Base-by-base conservation (phyloP, 2,329 filamentous ascomycete species). In the Claviceps capensis region DNA sequence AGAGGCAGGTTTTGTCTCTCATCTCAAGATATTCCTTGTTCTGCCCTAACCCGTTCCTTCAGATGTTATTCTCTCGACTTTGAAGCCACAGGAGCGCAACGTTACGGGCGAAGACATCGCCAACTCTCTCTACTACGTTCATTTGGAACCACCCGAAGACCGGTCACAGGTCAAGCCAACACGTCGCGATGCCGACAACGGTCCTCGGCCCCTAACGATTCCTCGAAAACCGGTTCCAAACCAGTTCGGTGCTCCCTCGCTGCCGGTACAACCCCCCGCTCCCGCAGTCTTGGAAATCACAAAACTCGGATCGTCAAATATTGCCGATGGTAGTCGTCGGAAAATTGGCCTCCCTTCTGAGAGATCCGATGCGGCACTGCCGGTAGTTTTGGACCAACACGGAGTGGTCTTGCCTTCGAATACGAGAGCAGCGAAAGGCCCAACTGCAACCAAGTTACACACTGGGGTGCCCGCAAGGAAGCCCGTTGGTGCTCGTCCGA, bases 21-120 rank as follows among this genome's bases (percentile, higher is more conserved):
- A 16, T 14, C 14, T 5, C 7, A 37, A 65, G 34, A 43, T 44
- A 54, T 22, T 48, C 48, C 26, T 37, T 8, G n/a, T 30, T 42
- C 41, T 48, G 36, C 34, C 7, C 22, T 53, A 13, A 36, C 19
- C 43, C 54, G 54, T 53, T 52, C n/a, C 46, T 5, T 30, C 34
- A 93, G 91, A 96, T 75, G 78, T 96, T 53, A 94, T 96, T 60
- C 80, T 98, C 46, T 94, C 91, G 1, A 87, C 93, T 0, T 78
- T 93, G 56, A 95, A 95, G 64, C 93, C 93, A 2, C 83, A 86
- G 49, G 77, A 85, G 43, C 95, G 93, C 65, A 91, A 88, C 54
- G 88, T 98, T 56, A 94, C 88, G 0, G 83, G 80, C 45, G 84
- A 90, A 64, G 91, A 96, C 63, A 83, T 98, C 48, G 81, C 85